Percentiles rank a stretch among this genome's conserved stretches.
Evolutionary conservation across 2,329 filamentous ascomycete species (phyloP).

Genomic region (Fusarium equiseti): DNA sequence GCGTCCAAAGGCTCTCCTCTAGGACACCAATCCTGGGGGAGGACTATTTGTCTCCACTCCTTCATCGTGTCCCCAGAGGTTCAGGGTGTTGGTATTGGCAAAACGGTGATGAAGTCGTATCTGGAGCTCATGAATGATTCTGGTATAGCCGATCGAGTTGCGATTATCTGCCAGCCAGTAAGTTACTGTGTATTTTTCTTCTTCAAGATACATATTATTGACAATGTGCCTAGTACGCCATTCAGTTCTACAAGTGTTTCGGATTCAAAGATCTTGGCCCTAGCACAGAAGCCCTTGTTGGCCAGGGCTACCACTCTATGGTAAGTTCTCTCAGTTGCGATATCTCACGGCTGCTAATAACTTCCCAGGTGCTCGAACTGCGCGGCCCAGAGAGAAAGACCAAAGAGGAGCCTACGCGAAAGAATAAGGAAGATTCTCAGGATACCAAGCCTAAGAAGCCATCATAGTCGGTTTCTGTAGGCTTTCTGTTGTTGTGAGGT

Average conservation of each 20-base stretch:
- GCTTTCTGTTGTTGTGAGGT: slow-evolving; percentile 4
- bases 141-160: slow-evolving; percentile 77
- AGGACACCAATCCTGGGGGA: slow-evolving; percentile 79
- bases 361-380: slow-evolving; percentile 42
- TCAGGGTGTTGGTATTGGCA: slow-evolving; percentile 79
- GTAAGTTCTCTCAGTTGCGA: slow-evolving; percentile 57
- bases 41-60: slow-evolving; percentile 85
- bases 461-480: slow-evolving; percentile 6
- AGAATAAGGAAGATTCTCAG: slow-evolving; percentile 33
- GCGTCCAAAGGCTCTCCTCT: slow-evolving; percentile 57
- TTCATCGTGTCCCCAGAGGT: slow-evolving; percentile 82
- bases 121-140: slow-evolving; percentile 80
- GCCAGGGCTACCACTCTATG: slow-evolving; percentile 87
- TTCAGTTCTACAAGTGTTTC: slow-evolving; percentile 81
- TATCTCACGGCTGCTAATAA: slow-evolving; percentile 3
- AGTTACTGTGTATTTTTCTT: slow-evolving; percentile 40
- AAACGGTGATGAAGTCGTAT: slow-evolving; percentile 79
- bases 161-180: slow-evolving; percentile 81
- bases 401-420: slow-evolving; percentile 43
- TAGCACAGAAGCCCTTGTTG: slow-evolving; percentile 78
- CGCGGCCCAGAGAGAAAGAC: slow-evolving; percentile 42
- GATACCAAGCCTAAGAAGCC: slow-evolving; percentile 19
- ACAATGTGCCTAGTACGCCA: slow-evolving; percentile 63
- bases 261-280: slow-evolving; percentile 77
- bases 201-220: neutral